Conservation (phyloP, 306 rosid species). For the Gastrolobium villosum region DNA sequence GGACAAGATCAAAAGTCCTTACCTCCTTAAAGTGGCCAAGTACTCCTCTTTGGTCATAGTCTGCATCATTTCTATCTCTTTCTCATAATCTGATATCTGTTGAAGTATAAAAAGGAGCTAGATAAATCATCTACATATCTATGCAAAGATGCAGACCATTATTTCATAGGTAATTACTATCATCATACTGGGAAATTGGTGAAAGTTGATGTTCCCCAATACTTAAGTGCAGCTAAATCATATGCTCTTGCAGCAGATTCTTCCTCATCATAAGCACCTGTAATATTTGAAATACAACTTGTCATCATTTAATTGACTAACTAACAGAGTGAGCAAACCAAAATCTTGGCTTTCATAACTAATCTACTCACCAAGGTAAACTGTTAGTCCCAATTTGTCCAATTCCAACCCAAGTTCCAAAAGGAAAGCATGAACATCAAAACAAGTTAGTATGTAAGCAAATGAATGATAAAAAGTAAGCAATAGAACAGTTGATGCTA, state of each 20-base stretch:
- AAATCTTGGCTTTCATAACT: background rate
- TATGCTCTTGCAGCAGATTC: constrained; percentile 91
- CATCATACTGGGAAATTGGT: constrained; percentile 76
- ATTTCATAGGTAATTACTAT: constrained; percentile 1
- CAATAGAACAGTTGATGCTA: background rate
- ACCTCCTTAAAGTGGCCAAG: constrained; percentile 85
- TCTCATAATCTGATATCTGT: constrained; percentile 74
- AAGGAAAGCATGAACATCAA: constrained; percentile 23
- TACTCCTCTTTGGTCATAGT: constrained; percentile 84
- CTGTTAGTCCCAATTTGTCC: constrained; percentile 48
- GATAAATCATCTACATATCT: background rate
- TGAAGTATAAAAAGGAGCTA: background rate
- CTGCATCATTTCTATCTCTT: constrained; percentile 77
- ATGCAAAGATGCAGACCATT: background rate
- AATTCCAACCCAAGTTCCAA: constrained; percentile 47
- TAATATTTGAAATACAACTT: constrained; percentile 30
- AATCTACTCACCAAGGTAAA: constrained; percentile 71
- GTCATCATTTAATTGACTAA: background rate
- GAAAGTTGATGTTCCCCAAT: constrained; percentile 80
- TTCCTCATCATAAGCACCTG: constrained; percentile 92
- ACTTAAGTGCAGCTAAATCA: constrained; percentile 86
- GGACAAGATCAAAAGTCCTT: constrained; percentile 13
- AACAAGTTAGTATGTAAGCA: constrained; percentile 15
- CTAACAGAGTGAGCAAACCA: constrained; percentile 6
- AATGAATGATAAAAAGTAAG: background rate